Evolutionary conservation across 2,329 filamentous ascomycete genomes (phyloP).

Genomic region (Arthrobotrys sphaeroides): DNA sequence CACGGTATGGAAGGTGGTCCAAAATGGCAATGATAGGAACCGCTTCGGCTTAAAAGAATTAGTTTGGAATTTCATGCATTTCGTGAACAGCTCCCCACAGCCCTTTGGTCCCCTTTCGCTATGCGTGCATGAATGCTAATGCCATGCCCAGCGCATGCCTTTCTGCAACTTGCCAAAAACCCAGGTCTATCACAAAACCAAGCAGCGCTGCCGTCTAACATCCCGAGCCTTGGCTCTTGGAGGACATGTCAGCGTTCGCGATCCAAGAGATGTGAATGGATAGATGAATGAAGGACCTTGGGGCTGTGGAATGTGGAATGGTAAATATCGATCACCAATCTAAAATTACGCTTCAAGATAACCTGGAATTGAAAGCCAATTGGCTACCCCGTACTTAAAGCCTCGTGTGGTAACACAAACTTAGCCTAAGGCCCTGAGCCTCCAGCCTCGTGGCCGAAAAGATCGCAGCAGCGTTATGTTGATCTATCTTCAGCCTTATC

Average conservation of each 20-base stretch:
- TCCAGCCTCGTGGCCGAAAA: background rate
- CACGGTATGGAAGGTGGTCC: background rate
- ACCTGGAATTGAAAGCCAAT: background rate
- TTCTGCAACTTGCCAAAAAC: background rate
- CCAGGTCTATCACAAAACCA: background rate
- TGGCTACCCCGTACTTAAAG: conserved; percentile 6
- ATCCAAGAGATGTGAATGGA: background rate
- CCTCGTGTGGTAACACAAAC: conserved; percentile 6
- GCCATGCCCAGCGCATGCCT: background rate
- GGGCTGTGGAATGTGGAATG: background rate
- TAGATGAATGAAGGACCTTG: no score
- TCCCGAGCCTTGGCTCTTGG: background rate
- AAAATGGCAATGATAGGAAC: conserved; percentile 2
- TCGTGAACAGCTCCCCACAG: background rate
- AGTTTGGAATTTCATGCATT: background rate
- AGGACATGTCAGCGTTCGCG: background rate
- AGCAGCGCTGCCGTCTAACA: background rate
- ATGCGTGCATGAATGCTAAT: conserved; percentile 6
- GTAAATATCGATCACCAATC: background rate
- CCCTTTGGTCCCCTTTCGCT: background rate
- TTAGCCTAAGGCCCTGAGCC: background rate
- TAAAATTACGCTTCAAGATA: background rate
- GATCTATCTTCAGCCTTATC: conserved; percentile 14
- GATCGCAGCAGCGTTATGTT: background rate
- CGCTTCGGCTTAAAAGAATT: conserved; percentile 1